Base-by-base conservation (phyloP, 176 grass and related monocot genomes). In the Carex kokanica region DNA sequence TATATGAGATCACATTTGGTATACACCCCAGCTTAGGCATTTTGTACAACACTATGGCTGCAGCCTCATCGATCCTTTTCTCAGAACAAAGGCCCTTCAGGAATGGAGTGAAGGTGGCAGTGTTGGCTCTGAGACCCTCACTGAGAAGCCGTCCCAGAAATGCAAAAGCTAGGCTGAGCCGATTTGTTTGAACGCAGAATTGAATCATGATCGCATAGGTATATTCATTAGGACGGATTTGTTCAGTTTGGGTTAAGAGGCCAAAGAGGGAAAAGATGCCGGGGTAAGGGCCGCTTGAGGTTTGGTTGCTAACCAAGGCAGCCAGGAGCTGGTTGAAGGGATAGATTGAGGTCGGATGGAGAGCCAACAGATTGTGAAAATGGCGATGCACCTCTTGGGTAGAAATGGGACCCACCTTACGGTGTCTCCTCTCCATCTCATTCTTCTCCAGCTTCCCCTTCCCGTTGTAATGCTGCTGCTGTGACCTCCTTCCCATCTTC, bases 1-100 rank as follows among this genome's bases (percentile, higher is more conserved):
- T 79, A 79, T 79, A 79, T 8, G 74, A 79, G 54, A 79, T 15
- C 21, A 79, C 74, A 79, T 79, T 27, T 6, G 49, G 49, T 58
- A 14, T 51, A 56, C 52, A 79, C 58, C 74, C 51, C 51, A 79
- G 5, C 47, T 79, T 79, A 55, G 74, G 47, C 54, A 79, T 79
- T 79, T 79, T 79, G n/a, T 79, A 49, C 21, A 79, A 34, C 74
- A 79, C 51, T 51, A 59, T 55, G 13, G 54, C 17, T 36, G 74
- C 54, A 79, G 74, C 74, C 52, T 79, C 74, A 3, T 14, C 4
- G 29, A 79, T 58, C 51, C 52, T 58, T 32, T 79, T 79, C 74
- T 79, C 20, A 53, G 29, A 53, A 79, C 74, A 55, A 29, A 79
- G 27, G 54, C 51, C 52, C 24, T 36, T 41, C 3, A 55, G 17